Conservation (phyloP, 2,329 filamentous ascomycete species). For the Aureobasidium musti region DNA sequence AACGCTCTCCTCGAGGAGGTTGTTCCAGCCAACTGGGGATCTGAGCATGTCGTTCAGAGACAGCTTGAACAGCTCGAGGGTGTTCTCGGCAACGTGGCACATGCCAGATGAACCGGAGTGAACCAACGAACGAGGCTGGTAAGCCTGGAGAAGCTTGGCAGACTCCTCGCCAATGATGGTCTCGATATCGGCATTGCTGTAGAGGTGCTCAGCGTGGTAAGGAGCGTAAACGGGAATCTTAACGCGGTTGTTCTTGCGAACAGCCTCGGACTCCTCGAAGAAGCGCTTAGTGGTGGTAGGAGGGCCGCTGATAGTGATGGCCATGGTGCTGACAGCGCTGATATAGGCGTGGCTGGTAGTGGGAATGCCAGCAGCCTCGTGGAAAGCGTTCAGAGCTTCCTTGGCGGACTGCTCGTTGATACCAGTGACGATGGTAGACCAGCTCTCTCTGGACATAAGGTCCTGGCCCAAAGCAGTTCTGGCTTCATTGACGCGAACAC, state of each 20-base stretch:
- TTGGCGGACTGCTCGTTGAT: slow-evolving; percentile 56
- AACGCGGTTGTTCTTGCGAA: slow-evolving; percentile 54
- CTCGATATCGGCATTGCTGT: slow-evolving; percentile 53
- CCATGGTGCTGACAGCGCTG: slow-evolving; percentile 61
- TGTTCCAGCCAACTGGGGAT: slow-evolving; percentile 53
- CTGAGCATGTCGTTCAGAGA: slow-evolving; percentile 51
- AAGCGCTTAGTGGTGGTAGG: slow-evolving; percentile 56
- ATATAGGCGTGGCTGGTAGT: slow-evolving; percentile 58
- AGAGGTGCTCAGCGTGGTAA: slow-evolving; percentile 61
- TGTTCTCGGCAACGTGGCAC: slow-evolving; percentile 49
- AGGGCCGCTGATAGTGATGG: slow-evolving; percentile 61
- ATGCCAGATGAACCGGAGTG: slow-evolving; percentile 53
- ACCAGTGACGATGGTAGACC: slow-evolving; percentile 67
- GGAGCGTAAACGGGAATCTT: slow-evolving; percentile 60
- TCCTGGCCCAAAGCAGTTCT: slow-evolving; percentile 52
- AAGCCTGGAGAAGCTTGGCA: slow-evolving; percentile 46
- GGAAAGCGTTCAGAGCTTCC: slow-evolving; percentile 59
- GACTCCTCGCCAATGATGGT: slow-evolving; percentile 51
- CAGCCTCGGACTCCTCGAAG: slow-evolving; percentile 52
- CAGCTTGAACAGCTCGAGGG: slow-evolving; percentile 49
- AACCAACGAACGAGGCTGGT: slow-evolving; percentile 47
- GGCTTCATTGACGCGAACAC: slow-evolving; percentile 49
- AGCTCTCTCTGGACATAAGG: slow-evolving; percentile 57
- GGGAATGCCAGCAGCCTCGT: slow-evolving; percentile 56
- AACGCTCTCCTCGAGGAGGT: slow-evolving; percentile 51